Base-by-base conservation (phyloP, 2,329 filamentous ascomycete species). In the Hymenoscyphus repandus region DNA sequence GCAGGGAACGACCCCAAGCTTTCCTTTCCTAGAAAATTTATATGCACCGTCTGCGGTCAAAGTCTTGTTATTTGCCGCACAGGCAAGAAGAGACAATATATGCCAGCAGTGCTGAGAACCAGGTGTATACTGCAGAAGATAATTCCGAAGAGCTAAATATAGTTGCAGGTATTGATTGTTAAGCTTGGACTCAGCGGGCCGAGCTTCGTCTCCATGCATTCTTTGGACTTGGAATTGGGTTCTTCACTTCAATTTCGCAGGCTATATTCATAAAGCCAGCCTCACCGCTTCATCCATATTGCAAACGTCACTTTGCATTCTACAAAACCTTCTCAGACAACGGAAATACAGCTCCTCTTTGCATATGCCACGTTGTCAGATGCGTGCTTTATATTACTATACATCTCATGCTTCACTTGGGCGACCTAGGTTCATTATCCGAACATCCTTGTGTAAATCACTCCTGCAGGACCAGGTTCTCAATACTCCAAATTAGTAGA, bases 111-210 rank as follows among this genome's bases (percentile, higher is more conserved):
- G 40, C 7, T 30, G 6, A 47, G 30, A 18, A 30, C 31, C 49
- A 42, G 22, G 37, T 30, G 7, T 38, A 22, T 51, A 39, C 49
- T 47, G 49, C 44, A 43, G 30, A 46, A 45, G 30, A 33, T 9
- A 18, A 31, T 47, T 12, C 41, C 20, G 17, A 41, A 38, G 10
- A 18, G 42, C 49, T 51, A 51, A 51, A 47, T 37, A 37, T 51
- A 51, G 38, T 36, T 18, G 18, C 5, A 42, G 17, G 37, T 42
- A 51, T 51, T 51, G 43, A 34, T 51, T 46, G 36, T 45, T 37
- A 37, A 47, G 37, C 49, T 36, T 40, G 37, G 32, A 37, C 44
- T 47, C 39, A 40, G 44, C 39, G 38, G 38, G 15, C 43, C 33
- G 37, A 51, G 44, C 31, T 39, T 47, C 36, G 43, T 51, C 38